Percentiles rank a stretch among this genome's conserved stretches.
These are phyloP conservation scores for Helianthus annuus DNA, from an alignment of 129 eudicot genomes.

Conservation along the genomic window HanXRQr2.0-SUNRISE NC_035448.2:46402341-46402840, in stretches of 20 bases:
- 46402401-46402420: conserved; percentile 63
- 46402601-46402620: conserved; percentile 10
- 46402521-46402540: conserved; percentile 76
- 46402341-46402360: conserved; percentile 85
- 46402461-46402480: conserved; percentile 12
- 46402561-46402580: conserved; percentile 93
- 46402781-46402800: conserved; percentile 94
- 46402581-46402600: conserved; percentile 59
- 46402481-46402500: conserved; percentile 43
- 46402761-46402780: conserved; percentile 71
- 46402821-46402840: conserved; percentile 9
- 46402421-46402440: conserved; percentile 45
- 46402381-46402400: conserved; percentile 73
- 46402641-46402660: conserved; percentile 4
- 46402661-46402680: conserved; percentile 5
- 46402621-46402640: neutral
- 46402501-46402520: conserved; percentile 81
- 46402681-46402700: conserved; percentile 2
- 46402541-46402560: conserved; percentile 99
- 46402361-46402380: conserved; percentile 98
- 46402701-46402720: conserved; percentile 64
- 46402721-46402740: conserved; percentile 94
- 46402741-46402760: conserved; percentile 89
- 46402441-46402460: conserved; percentile 3
- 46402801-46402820: conserved; percentile 69